Evolutionary conservation across 805 yeast genomes (phyloP), one percentile per base, ranked within the genome.

Genomic region (Candida mattraensis): DNA sequence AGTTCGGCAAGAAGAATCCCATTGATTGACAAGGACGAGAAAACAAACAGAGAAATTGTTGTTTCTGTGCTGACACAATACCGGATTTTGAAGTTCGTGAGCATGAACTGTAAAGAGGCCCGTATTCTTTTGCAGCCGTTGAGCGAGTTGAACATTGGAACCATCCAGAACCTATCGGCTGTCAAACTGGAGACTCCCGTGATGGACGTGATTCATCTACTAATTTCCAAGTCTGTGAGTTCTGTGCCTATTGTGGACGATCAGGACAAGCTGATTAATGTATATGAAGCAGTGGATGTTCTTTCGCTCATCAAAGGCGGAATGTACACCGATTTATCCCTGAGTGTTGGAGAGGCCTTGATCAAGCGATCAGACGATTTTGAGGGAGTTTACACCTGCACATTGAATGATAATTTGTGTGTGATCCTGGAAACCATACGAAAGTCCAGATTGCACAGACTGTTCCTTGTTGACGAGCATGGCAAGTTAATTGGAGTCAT

Each of bases 301-400:
- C 69, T 93, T 49, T 86, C 96, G 0, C 69, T 93, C 49, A 87
- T 93, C 40, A 91, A 89, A 61, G 96, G 96, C 24, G 97, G 97
- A 4, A 80, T 88, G 56, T 88, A 91, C 55, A 83, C 88, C 23
- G 98, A 93, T 61, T 67, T 91, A 43, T 83, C 88, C 24, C 68
- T 93, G 48, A 82, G 91, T 40, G 96, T 93, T 4, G 99, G 99
- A 3, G 97, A 93, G 61, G 98, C 98, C 0, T 68, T 93, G 35
- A 78, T 93, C 79, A 79, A 95, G 62, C 72, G 96, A 56, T 81
- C 95, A 4, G 96, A 89, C 50, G 97, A 93, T 58, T 93, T 91
- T 53, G 98, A 93, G 62, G 99, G 99, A 40, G 98, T 93, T 10
- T 87, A 88, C 63, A 93, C 98, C 0, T 93, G 99, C 63, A 87